phyloP scores from a whole-genome alignment of 257 asterid species.

The Nicotiana knightiana region DNA sequence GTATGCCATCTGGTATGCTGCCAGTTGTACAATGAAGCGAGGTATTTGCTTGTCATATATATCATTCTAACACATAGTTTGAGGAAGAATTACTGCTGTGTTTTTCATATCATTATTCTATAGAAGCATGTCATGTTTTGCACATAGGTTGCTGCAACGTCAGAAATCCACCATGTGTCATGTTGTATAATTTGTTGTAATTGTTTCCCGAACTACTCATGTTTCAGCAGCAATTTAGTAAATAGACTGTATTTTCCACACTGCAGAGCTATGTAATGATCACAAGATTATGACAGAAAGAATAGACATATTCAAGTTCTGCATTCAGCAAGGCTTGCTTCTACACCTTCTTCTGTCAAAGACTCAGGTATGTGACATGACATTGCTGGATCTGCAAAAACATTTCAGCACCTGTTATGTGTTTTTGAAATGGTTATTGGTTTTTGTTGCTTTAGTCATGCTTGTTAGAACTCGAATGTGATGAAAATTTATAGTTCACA shows the following conservation, averaged over 20 bases:
- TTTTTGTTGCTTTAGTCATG: too few relatives aligned
- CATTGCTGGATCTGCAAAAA: not conserved
- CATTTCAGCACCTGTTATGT: too few relatives aligned
- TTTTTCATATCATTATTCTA: not conserved
- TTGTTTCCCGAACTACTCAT: not conserved
- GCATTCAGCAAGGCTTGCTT: conserved; percentile 65
- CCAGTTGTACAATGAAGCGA: not conserved
- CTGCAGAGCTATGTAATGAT: conserved; percentile 74
- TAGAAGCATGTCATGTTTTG: not conserved
- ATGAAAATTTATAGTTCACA: too few relatives aligned
- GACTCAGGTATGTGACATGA: conserved; percentile 41
- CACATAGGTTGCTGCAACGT: not conserved
- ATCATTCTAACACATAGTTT: not conserved
- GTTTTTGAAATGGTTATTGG: too few relatives aligned
- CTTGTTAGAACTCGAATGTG: too few relatives aligned
- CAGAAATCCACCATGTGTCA: not conserved
- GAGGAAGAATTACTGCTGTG: not conserved
- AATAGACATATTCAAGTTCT: conserved; percentile 65
- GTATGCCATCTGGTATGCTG: not conserved
- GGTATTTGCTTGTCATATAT: not conserved
- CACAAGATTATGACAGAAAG: conserved; percentile 71
- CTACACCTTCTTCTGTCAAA: conserved; percentile 27
- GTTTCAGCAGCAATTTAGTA: not conserved
- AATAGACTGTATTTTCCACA: not conserved
- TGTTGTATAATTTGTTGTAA: not conserved